Evolutionary conservation across 2,329 filamentous ascomycete genomes (phyloP).

Genomic region (Aspergillus terreus): DNA sequence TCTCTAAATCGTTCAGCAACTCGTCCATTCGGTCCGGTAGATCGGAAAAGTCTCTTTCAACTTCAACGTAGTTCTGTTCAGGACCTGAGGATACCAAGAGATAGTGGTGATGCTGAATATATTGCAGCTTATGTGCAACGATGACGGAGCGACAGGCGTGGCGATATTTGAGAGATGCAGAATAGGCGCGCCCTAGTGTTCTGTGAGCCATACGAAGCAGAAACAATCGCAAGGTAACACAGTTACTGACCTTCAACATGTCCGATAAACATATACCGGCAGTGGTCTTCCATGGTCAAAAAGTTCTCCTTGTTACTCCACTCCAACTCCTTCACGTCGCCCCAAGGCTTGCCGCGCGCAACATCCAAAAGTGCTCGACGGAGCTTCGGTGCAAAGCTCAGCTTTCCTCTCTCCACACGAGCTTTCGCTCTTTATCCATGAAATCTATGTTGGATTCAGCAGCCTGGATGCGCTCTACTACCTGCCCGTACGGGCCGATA

Average conservation of each 20-base stretch:
- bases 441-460: conserved; percentile 16
- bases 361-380: conserved; percentile 39
- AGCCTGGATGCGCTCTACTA: conserved; percentile 29
- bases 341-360: conserved; percentile 22
- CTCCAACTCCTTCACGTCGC: conserved; percentile 2
- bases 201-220: neutral
- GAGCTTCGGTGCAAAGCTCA: conserved; percentile 39
- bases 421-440: conserved; percentile 35
- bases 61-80: conserved; percentile 46
- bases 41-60: conserved; percentile 53
- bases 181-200: conserved; percentile 38
- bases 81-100: conserved; percentile 40
- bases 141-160: conserved; percentile 47
- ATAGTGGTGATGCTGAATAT: conserved; percentile 45
- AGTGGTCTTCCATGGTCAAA: conserved; percentile 6
- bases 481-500: conserved; percentile 35
- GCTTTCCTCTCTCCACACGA: conserved; percentile 50
- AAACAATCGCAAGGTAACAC: neutral
- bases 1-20: conserved; percentile 31
- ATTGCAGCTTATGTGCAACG: conserved; percentile 45
- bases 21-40: conserved; percentile 36
- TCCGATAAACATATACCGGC: conserved; percentile 18
- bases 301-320: conserved; percentile 4
- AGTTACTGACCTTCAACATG: conserved; percentile 47
- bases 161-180: conserved; percentile 49